phyloP scores from a whole-genome alignment of 2,329 filamentous ascomycete species.

The Immersiporthe knoxdaviesiana region DNA sequence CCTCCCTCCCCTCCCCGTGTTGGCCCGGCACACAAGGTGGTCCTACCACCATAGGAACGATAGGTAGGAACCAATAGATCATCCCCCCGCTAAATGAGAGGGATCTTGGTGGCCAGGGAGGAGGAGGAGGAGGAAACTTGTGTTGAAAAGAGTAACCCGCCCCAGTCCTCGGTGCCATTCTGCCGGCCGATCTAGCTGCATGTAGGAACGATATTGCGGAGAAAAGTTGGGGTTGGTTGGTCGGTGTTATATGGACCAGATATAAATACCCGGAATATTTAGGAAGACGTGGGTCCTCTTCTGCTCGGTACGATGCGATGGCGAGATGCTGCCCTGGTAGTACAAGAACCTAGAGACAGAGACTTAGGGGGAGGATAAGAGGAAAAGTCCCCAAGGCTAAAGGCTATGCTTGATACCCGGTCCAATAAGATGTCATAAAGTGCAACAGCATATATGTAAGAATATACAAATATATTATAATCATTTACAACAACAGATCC shows the following conservation, averaged over 20 bases:
- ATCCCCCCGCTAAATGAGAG: not conserved
- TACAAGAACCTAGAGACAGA: too few species aligned
- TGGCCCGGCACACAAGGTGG: not conserved
- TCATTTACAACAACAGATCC: not conserved
- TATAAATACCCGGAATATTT: not conserved
- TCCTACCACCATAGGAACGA: not conserved
- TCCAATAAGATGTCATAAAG: not conserved
- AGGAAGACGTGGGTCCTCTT: not conserved
- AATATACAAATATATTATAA: not conserved
- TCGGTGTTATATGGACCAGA: not conserved
- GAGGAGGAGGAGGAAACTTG: not conserved
- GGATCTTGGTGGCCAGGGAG: not conserved
- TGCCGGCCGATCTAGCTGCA: conserved; percentile 12
- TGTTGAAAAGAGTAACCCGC: too few species aligned
- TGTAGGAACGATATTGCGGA: conserved; percentile 8
- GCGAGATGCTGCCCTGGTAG: not conserved
- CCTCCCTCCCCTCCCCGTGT: not conserved
- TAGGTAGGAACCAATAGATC: not conserved
- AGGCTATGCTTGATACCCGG: not conserved
- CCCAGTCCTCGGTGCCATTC: conserved; percentile 7
- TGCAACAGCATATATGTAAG: not conserved
- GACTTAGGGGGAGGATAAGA: too few species aligned
- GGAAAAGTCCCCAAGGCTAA: not conserved
- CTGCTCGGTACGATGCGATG: not conserved
- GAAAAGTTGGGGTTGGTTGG: conserved; percentile 17